Evolutionary conservation across 306 rosid species (phyloP).

Genomic region (Prunus mongolica): DNA sequence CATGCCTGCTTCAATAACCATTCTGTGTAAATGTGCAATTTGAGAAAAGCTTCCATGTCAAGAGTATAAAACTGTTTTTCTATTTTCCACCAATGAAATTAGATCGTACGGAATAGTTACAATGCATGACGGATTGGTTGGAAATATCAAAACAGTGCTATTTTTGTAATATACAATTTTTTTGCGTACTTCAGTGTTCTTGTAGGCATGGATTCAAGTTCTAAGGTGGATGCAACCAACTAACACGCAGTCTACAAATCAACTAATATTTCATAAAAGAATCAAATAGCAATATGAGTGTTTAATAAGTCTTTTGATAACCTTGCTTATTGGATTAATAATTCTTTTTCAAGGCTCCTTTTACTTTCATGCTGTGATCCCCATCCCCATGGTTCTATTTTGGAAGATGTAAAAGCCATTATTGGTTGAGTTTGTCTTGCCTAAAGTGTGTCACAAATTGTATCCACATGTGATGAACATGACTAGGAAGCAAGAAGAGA

Average conservation of each 20-base stretch:
- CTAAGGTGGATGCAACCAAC: too few relatives aligned
- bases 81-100: too few relatives aligned
- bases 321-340: background rate
- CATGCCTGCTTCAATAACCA: background rate
- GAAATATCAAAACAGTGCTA: too few relatives aligned
- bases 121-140: too few relatives aligned
- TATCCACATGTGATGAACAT: constrained; percentile 22
- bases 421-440: constrained; percentile 9
- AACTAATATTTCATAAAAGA: too few relatives aligned
- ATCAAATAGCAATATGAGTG: background rate
- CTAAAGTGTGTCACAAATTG: constrained; percentile 9
- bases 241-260: too few relatives aligned
- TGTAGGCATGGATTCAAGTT: too few relatives aligned
- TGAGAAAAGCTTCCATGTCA: too few relatives aligned
- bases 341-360: background rate
- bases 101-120: too few relatives aligned
- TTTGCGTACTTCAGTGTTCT: too few relatives aligned
- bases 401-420: constrained; percentile 1
- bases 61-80: too few relatives aligned
- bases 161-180: fast-evolving
- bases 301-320: background rate
- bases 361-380: background rate
- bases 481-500: constrained; percentile 21
- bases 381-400: background rate
- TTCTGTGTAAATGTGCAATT: background rate